phyloP scores from a whole-genome alignment of 345 rosid genomes.

The Citrus mangshanensis region DNA sequence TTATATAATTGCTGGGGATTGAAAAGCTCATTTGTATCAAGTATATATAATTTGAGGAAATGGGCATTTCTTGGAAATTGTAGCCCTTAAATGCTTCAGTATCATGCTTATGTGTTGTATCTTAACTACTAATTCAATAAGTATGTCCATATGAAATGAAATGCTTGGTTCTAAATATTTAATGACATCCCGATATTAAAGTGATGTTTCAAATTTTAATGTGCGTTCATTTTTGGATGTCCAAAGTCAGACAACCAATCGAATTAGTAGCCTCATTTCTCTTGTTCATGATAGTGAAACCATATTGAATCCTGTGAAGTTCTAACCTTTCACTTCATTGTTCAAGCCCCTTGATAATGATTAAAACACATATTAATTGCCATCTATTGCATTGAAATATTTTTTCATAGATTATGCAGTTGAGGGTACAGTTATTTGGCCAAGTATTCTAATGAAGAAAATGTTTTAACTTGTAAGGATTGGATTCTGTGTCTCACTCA shows the following conservation, averaged over 20 bases:
- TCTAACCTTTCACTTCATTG: neutral
- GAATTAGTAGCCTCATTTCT: neutral
- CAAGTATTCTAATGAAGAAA: neutral
- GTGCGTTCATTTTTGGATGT: neutral
- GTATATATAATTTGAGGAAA: neutral
- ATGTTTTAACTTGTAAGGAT: neutral
- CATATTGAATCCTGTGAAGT: neutral
- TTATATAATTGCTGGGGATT: neutral
- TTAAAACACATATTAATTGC: neutral
- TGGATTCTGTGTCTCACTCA: neutral
- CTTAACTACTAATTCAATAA: neutral
- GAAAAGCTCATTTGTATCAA: neutral
- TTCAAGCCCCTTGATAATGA: neutral
- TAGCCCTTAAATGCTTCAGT: neutral
- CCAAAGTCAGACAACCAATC: neutral
- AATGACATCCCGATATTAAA: neutral
- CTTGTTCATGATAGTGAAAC: neutral
- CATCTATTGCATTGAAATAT: neutral
- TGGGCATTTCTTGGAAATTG: neutral
- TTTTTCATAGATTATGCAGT: neutral
- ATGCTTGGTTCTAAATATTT: neutral
- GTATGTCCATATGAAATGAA: neutral
- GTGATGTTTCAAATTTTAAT: neutral
- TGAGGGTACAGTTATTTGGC: neutral
- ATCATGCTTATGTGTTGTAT: neutral